Evolutionary conservation across 2,329 filamentous ascomycete genomes (phyloP), one percentile per base, ranked within the genome.

Genomic region (Paecilomyces sp.): DNA sequence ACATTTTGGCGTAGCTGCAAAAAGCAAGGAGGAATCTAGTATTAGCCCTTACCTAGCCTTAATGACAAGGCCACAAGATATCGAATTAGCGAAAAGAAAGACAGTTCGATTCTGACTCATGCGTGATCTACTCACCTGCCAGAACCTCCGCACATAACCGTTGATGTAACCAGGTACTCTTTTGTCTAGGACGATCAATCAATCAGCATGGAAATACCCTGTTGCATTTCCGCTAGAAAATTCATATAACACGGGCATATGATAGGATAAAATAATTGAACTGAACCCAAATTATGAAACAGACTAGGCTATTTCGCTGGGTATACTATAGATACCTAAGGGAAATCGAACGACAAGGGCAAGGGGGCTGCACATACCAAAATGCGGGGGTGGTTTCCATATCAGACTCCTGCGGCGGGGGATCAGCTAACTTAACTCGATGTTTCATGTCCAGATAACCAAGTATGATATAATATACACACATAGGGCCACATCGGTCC

Each of bases 361-460:
- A 7, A 47, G 36, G 15, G 33, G 31, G 34, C 2, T 55, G 22
- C 50, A 67, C 74, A 63, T 87, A 97, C 93, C 93, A 73, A 89
- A 97, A 73, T 96, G 90, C 66, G 94, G 94, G 62, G 94, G 94
- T 59, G 94, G 93, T 75, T 97, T 99, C 92, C 92, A 99, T 68
- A 99, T 97, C 73, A 99, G 79, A 74, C 92, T 96, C 78, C 93
- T 94, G 57, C 54, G 57, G 18, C 3, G n/a, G 13, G 41, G 41
- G 41, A 47, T 47, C n/a, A 47, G 41, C 41, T 47, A 47, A 18
- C 15, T n/a, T 47, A 47, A 18, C 15, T n/a, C 41, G 7, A 47
- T 47, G n/a, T 22, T 47, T 47, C 41, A 47, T 8, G 41, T 47
- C n/a, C 41, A 47, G 41, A 47, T 15, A 47, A 18, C n/a, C 6